Evolutionary conservation across 768 basidiomycete species (phyloP).

Genomic region (Tylopilus felleus): DNA sequence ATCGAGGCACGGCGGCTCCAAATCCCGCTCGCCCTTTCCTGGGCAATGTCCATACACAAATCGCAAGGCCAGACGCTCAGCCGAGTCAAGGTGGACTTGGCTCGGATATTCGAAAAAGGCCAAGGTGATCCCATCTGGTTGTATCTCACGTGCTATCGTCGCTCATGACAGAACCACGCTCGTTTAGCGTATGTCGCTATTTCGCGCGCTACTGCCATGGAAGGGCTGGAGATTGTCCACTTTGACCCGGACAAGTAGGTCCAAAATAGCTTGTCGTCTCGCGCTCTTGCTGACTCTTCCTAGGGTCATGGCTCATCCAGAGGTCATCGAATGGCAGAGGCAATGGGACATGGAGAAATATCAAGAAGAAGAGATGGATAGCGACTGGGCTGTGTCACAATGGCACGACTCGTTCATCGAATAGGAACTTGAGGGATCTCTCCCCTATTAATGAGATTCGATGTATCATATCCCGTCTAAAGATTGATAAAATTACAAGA

Average conservation of each 20-base stretch:
- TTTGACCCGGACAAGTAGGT: constrained; percentile 35
- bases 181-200: constrained; percentile 34
- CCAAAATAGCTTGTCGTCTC: not conserved
- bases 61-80: constrained; percentile 95
- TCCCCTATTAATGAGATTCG: constrained; percentile 1
- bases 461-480: not conserved
- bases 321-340: constrained; percentile 32
- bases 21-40: constrained; percentile 83
- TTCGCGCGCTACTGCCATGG: constrained; percentile 40
- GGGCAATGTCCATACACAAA: constrained; percentile 99
- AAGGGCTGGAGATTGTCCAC: constrained; percentile 38
- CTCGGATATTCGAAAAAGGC: constrained; percentile 88
- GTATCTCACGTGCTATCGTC: not conserved
- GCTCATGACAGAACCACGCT: not conserved
- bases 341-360: constrained; percentile 25
- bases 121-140: constrained; percentile 31
- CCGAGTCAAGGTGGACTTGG: constrained; percentile 89
- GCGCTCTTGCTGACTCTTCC: constrained; percentile 1
- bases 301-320: constrained; percentile 37
- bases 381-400: constrained; percentile 30
- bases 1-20: constrained; percentile 40
- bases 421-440: not conserved
- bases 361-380: constrained; percentile 35
- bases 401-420: constrained; percentile 29
- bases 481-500: constrained; percentile 4